A percentile compares a stretch with the other conserved stretches of the same genome.
Conservation (phyloP, 192 early-diverging fungal genomes). For the Coemansia sp. region DNA sequence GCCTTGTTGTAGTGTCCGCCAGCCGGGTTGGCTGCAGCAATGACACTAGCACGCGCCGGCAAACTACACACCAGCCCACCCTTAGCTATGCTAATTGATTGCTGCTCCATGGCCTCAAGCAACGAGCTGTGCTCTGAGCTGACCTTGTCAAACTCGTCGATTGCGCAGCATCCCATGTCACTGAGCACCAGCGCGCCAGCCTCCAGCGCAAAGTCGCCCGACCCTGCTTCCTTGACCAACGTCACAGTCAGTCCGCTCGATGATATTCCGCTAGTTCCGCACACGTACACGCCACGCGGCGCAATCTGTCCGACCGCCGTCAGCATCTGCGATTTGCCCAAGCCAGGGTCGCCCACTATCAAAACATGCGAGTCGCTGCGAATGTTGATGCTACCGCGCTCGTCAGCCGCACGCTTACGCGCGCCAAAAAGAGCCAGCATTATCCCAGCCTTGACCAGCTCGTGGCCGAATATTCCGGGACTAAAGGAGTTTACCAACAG, state of each 20-base stretch:
- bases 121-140: slow-evolving; percentile 75
- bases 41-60: slow-evolving; percentile 82
- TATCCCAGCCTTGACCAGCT: slow-evolving; percentile 85
- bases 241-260: slow-evolving; percentile 74
- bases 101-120: slow-evolving; percentile 89
- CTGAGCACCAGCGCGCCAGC: slow-evolving; percentile 85
- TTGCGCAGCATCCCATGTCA: slow-evolving; percentile 87
- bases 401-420: slow-evolving; percentile 29
- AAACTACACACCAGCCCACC: slow-evolving; percentile 84
- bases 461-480: slow-evolving; percentile 81
- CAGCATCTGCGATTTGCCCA: slow-evolving; percentile 87
- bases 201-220: slow-evolving; percentile 78
- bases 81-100: slow-evolving; percentile 86
- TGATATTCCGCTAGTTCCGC: slow-evolving; percentile 70
- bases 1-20: slow-evolving; percentile 87
- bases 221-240: slow-evolving; percentile 71
- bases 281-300: slow-evolving; percentile 80
- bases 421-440: slow-evolving; percentile 79
- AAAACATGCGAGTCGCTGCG: slow-evolving; percentile 74
- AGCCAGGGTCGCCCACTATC: slow-evolving; percentile 85
- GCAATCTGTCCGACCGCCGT: slow-evolving; percentile 80
- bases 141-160: slow-evolving; percentile 95
- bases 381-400: slow-evolving; percentile 56
- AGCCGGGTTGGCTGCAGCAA: slow-evolving; percentile 88
- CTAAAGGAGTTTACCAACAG: slow-evolving; percentile 81